These are phyloP conservation scores for Halophytophthora polymorphica DNA, from an alignment of 352 stramenopile genomes.

Conservation along the genomic window DNA sequence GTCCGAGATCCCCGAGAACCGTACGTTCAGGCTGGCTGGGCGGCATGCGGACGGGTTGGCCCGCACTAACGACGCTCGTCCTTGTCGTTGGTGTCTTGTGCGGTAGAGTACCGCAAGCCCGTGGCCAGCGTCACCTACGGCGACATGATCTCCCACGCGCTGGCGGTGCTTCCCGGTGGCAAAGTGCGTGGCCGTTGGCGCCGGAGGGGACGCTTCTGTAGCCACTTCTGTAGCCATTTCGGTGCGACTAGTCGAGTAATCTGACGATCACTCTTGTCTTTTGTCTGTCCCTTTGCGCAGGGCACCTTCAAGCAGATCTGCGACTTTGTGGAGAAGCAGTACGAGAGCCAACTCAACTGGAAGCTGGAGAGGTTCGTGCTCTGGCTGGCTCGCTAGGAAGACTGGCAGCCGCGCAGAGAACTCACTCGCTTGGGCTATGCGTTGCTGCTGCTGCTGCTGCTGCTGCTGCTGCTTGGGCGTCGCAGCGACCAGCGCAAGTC, in stretches of 20 bases:
- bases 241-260: constrained; percentile 1
- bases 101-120: constrained; percentile 73
- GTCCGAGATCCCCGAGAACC: constrained; percentile 64
- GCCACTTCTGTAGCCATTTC: constrained; percentile 21
- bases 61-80: neutral
- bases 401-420: no score
- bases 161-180: constrained; percentile 52
- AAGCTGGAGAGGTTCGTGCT: constrained; percentile 77
- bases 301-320: constrained; percentile 89
- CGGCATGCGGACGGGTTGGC: neutral
- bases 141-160: constrained; percentile 88
- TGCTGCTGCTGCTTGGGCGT: constrained; percentile 10
- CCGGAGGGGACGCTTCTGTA: no score
- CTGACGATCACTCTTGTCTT: constrained; percentile 5
- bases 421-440: constrained; percentile 2
- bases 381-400: neutral
- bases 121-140: constrained; percentile 81
- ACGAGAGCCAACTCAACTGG: constrained; percentile 88
- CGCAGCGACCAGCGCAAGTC: constrained; percentile 81
- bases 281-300: constrained; percentile 16
- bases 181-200: constrained; percentile 43
- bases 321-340: constrained; percentile 84
- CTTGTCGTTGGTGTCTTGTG: neutral
- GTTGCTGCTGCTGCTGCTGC: constrained; percentile 8
- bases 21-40: constrained; percentile 24